Conservation (phyloP, 176 grass and related monocot genomes). For the Bothriochloa decipiens region DNA sequence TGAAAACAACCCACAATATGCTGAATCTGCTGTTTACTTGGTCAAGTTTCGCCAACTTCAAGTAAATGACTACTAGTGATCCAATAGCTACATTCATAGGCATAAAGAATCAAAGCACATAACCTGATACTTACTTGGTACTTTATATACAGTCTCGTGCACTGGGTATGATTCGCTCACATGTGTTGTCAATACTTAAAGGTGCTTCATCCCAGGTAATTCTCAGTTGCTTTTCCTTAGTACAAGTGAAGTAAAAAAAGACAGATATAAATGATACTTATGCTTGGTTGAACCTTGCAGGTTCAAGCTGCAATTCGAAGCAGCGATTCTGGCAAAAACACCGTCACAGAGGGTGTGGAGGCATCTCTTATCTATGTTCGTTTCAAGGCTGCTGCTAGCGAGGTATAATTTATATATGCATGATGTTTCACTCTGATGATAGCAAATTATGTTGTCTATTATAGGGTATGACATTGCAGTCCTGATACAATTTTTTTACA, state of each 20-base stretch:
- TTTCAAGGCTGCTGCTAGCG: conserved; percentile 94
- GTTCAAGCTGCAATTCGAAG: conserved; percentile 89
- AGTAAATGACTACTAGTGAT: conserved; percentile 46
- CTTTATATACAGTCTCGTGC: conserved; percentile 73
- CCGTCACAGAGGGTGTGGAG: conserved; percentile 84
- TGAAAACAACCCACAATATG: conserved; percentile 95
- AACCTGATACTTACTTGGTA: conserved; percentile 39
- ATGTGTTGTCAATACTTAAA: conserved; percentile 97
- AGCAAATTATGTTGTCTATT: conserved; percentile 11
- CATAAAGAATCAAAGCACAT: conserved; percentile 13
- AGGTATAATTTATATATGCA: conserved; percentile 55
- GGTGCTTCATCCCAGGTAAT: conserved; percentile 84
- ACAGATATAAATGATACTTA: conserved; percentile 21
- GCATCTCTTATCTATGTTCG: conserved; percentile 99
- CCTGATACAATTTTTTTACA: conserved; percentile 27
- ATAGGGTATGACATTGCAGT: not conserved
- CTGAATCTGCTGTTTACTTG: conserved; percentile 97
- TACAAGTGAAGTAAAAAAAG: conserved; percentile 30
- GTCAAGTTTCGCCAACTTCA: conserved; percentile 97
- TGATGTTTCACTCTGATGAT: conserved; percentile 14
- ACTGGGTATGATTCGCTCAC: conserved; percentile 92
- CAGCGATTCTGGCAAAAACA: conserved; percentile 65
- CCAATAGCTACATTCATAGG: conserved; percentile 27
- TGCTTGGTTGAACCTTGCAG: conserved; percentile 47
- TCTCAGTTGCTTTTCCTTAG: conserved; percentile 41